Evolutionary conservation across 352 stramenopile species (phyloP).

Genomic region (Blastocystis sp.): DNA sequence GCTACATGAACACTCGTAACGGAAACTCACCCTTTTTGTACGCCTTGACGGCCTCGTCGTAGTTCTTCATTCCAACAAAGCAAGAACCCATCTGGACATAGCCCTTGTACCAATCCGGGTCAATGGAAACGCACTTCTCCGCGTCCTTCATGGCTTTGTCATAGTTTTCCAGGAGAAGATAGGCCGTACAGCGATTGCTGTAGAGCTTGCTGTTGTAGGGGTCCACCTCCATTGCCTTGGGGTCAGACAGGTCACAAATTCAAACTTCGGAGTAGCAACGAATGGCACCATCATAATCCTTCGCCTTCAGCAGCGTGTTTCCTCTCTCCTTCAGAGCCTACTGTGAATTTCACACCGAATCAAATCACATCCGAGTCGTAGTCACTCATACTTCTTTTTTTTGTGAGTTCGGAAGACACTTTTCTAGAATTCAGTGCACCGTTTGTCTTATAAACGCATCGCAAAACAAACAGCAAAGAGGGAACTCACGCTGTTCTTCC

Average conservation of each 20-base stretch:
- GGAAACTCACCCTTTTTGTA: conserved; percentile 8
- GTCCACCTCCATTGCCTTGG: conserved; percentile 31
- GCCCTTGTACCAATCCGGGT: conserved; percentile 51
- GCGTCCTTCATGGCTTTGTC: conserved; percentile 31
- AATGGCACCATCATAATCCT: conserved; percentile 31
- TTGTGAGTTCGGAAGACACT: neutral
- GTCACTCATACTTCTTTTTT: conserved; percentile 24
- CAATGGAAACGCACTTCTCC: conserved; percentile 32
- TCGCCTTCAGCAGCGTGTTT: conserved; percentile 7
- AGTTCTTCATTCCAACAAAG: neutral
- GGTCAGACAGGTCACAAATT: neutral
- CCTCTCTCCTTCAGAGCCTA: conserved; percentile 35
- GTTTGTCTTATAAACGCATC: neutral
- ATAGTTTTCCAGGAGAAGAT: conserved; percentile 20
- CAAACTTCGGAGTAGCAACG: conserved; percentile 16
- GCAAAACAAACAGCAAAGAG: neutral
- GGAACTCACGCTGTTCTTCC: neutral
- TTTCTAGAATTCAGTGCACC: neutral
- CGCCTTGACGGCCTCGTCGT: conserved; percentile 13
- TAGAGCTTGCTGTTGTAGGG: conserved; percentile 37
- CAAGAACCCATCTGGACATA: conserved; percentile 46
- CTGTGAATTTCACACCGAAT: neutral
- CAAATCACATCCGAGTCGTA: neutral
- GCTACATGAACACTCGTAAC: neutral
- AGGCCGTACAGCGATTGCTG: conserved; percentile 56